A percentile compares a stretch with the other conserved stretches of the same genome.
phyloP scores from a whole-genome alignment of 768 basidiomycete species.

The Kwoniella sp. region DNA sequence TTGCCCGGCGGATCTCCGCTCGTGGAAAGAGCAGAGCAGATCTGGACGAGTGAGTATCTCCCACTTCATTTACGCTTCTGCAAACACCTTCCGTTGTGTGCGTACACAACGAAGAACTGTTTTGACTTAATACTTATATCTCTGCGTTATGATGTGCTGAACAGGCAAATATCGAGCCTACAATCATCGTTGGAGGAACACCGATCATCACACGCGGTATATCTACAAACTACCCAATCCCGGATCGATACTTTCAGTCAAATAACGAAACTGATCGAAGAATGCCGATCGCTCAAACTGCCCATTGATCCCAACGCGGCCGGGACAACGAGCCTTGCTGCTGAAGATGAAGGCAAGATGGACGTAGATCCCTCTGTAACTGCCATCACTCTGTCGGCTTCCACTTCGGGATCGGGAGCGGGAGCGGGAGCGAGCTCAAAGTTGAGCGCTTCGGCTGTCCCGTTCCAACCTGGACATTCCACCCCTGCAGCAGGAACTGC shows the following conservation, averaged over 20 bases:
- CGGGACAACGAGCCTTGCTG: background rate
- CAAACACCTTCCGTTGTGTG: too few relatives aligned
- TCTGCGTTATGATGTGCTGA: background rate
- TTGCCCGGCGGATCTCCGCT: constrained; percentile 35
- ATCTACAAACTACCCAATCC: constrained; percentile 29
- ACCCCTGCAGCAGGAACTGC: background rate
- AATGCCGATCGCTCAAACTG: constrained; percentile 32
- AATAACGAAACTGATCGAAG: constrained; percentile 36
- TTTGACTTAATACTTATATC: too few relatives aligned
- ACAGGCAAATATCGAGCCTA: constrained; percentile 40
- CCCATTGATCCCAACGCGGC: constrained; percentile 26
- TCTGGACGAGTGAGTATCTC: constrained; percentile 44
- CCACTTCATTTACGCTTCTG: background rate
- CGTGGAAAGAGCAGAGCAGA: constrained; percentile 33
- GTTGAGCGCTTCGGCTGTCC: constrained; percentile 31
- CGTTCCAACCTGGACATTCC: constrained; percentile 37
- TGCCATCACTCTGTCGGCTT: background rate
- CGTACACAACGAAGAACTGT: too few relatives aligned
- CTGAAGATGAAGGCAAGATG: constrained; percentile 30
- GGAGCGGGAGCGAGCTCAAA: too few relatives aligned
- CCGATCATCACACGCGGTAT: constrained; percentile 28
- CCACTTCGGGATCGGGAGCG: too few relatives aligned
- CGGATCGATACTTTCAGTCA: constrained; percentile 36
- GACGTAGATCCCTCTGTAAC: constrained; percentile 32
- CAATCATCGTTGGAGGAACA: constrained; percentile 38